Evolutionary conservation across 495 filamentous ascomycete species (phyloP), one percentile per base, ranked within the genome.

Genomic region (Aspergillus haitiensis): DNA sequence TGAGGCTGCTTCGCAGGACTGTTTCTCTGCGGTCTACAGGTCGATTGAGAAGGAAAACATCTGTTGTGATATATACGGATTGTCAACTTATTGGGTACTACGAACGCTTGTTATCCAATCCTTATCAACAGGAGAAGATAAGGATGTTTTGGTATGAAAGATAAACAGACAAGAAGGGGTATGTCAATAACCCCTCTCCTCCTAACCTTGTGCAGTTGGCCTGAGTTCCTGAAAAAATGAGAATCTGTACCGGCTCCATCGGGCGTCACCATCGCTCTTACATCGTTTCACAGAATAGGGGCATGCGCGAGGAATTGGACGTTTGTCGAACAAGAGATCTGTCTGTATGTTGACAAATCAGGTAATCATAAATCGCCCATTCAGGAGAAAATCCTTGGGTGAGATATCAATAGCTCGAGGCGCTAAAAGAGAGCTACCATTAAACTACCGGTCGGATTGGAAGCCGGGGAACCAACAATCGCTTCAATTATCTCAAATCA

Each of bases 371-470:
- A 42, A 42, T 15, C 39, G 12, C 39, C 39, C 39, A 40, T 46
- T 16, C 42, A 46, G 42, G 42, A 46, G 42, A 16, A 8, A 46
- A 46, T 46, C 2, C 8, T 46, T 16, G 42, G 11, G n/a, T 21
- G 15, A 47, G 16, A 47, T 47, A 21, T 47, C 44, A 47, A 47
- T 47, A 47, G 44, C 44, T 47, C 44, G 16, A 18, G 16, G 44
- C 15, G 16, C 44, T 21, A 47, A 9, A 18, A 18, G 6, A 21
- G 44, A 47, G 27, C 44, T 47, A 47, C 44, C 15, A 8, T 47
- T 47, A 16, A 21, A 6, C 42, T 46, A 16, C n/a, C 42, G 42
- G 16, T 46, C 2, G 42, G 11, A 16, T 11, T 10, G 6, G 37
- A 6, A 40, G 4, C 37, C 37, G 37, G 10, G 37, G n/a, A 40